phyloP scores from a whole-genome alignment of 805 yeast genomes.

The Starmerella potacharoeniae region DNA sequence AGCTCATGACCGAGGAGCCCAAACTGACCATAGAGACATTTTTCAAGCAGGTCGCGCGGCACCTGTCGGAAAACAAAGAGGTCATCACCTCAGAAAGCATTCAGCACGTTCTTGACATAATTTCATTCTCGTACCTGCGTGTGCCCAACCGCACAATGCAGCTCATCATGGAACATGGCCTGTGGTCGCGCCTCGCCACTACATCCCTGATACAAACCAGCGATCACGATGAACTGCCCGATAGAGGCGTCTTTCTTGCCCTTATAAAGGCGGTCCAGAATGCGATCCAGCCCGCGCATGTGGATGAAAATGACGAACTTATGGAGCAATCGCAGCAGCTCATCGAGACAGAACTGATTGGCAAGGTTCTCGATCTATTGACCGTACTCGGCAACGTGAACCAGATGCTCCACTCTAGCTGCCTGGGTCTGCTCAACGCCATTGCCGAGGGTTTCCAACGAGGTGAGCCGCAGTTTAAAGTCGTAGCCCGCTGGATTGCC shows the following conservation, averaged over 20 bases:
- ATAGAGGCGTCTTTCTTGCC: neutral
- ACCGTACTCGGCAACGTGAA: constrained; percentile 40
- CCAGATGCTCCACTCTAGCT: constrained; percentile 61
- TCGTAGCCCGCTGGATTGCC: neutral
- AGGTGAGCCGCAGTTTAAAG: neutral
- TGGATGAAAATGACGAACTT: neutral
- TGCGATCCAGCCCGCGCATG: constrained; percentile 1
- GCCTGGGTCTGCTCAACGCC: constrained; percentile 44
- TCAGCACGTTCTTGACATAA: constrained; percentile 1
- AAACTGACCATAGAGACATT: neutral
- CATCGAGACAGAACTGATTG: constrained; percentile 43
- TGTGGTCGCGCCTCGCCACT: constrained; percentile 3
- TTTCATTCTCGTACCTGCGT: constrained; percentile 1
- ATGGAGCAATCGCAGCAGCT: constrained; percentile 31
- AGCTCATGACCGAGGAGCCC: neutral
- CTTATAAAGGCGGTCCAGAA: constrained; percentile 6
- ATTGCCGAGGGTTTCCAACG: constrained; percentile 4
- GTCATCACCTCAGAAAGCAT: neutral
- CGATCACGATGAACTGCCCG: neutral
- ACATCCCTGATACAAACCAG: neutral
- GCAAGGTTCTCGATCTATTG: constrained; percentile 32
- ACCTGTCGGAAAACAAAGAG: neutral
- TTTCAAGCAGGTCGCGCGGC: neutral
- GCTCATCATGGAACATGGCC: neutral
- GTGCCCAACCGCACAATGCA: neutral